These are phyloP conservation scores for Echinochloa phyllopogon DNA, from an alignment of 176 grass and related monocot species.

Conservation along the genomic window DNA sequence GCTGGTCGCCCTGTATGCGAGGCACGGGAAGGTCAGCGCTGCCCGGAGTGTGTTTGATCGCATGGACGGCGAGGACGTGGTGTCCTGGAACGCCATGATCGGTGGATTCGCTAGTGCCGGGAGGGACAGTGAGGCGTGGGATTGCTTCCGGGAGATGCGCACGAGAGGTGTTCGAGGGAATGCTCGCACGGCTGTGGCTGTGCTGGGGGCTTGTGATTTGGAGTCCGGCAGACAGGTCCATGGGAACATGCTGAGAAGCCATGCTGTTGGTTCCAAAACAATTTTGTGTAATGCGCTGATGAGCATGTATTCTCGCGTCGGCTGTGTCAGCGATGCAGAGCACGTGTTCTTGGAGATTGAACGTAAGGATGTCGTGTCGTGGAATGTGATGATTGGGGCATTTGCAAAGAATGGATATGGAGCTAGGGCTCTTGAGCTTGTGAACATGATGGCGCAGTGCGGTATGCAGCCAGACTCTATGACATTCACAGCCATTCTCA, in stretches of 20 bases:
- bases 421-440: constrained; percentile 51
- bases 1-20: constrained; percentile 63
- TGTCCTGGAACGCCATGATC: constrained; percentile 80
- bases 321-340: constrained; percentile 50
- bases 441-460: constrained; percentile 40
- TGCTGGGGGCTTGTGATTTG: constrained; percentile 57
- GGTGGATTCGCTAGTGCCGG: constrained; percentile 38
- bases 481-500: constrained; percentile 62
- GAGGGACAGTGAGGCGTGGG: constrained; percentile 42
- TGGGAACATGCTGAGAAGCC: constrained; percentile 38
- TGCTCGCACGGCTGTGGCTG: constrained; percentile 46
- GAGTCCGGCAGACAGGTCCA: constrained; percentile 71
- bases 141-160: constrained; percentile 61
- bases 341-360: constrained; percentile 61
- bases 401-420: constrained; percentile 65
- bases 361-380: constrained; percentile 57
- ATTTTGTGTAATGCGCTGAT: constrained; percentile 62
- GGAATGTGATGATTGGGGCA: constrained; percentile 71
- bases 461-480: constrained; percentile 50
- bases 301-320: constrained; percentile 63
- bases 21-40: constrained; percentile 37
- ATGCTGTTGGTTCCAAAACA: neutral
- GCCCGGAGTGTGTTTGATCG: constrained; percentile 44
- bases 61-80: constrained; percentile 59
- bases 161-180: constrained; percentile 51